Evolutionary conservation across 2,329 filamentous ascomycete genomes (phyloP).

Genomic region (Fusarium armeniacum): DNA sequence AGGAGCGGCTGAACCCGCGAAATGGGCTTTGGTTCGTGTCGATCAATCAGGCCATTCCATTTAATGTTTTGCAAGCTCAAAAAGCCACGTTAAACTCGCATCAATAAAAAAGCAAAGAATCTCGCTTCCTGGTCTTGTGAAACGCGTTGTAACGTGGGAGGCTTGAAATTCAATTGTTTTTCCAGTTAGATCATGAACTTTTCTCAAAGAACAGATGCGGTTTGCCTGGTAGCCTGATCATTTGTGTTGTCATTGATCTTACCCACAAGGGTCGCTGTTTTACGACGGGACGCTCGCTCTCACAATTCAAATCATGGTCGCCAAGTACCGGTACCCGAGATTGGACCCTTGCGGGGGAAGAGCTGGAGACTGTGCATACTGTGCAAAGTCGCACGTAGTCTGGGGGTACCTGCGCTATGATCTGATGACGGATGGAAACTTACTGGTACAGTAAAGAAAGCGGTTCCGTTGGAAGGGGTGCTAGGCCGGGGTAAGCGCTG

Average conservation of each 20-base stretch:
- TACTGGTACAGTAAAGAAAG: not conserved
- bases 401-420: conserved; percentile 7
- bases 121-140: not conserved
- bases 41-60: conserved; percentile 17
- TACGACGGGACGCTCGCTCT: not conserved
- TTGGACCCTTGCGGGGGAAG: conserved; percentile 35
- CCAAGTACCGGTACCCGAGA: conserved; percentile 35
- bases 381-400: conserved; percentile 27
- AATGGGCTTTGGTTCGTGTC: conserved; percentile 7
- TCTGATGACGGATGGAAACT: not conserved
- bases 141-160: not conserved
- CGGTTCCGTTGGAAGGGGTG: conserved; percentile 21
- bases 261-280: conserved; percentile 5
- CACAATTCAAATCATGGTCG: conserved; percentile 10
- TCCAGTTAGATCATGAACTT: conserved; percentile 25
- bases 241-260: not conserved
- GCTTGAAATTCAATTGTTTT: not conserved
- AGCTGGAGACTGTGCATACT: conserved; percentile 31
- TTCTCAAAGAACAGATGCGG: not conserved
- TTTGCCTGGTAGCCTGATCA: not conserved
- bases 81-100: conserved; percentile 8
- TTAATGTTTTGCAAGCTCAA: not conserved
- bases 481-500: conserved; percentile 47
- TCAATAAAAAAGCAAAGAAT: not conserved
- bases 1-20: conserved; percentile 26